Conservation (phyloP, 495 filamentous ascomycete species). For the Thozetella sp. region DNA sequence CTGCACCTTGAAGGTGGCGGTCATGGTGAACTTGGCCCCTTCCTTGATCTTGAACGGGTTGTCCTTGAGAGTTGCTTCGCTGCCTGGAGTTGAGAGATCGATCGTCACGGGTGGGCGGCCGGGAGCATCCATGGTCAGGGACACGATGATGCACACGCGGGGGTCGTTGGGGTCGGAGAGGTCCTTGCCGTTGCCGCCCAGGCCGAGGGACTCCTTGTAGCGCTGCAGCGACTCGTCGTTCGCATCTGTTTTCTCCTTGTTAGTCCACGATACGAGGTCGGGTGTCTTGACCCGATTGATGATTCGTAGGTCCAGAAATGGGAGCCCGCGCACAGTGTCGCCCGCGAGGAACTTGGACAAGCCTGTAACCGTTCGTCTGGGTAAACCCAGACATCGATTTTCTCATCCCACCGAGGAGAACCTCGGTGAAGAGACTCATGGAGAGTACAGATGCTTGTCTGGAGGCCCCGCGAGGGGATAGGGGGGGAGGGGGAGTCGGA, state of each 20-base stretch:
- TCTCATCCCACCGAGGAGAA: neutral
- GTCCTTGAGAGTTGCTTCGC: conserved; percentile 72
- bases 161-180: conserved; percentile 76
- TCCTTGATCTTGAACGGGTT: conserved; percentile 98
- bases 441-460: neutral
- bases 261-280: neutral
- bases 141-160: conserved; percentile 85
- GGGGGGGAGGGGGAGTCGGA: too few relatives aligned
- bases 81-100: conserved; percentile 67
- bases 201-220: conserved; percentile 94
- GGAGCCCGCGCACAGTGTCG: neutral
- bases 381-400: neutral
- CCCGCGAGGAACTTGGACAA: neutral
- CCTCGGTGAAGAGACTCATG: neutral
- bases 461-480: neutral
- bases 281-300: neutral
- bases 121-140: conserved; percentile 78
- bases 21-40: conserved; percentile 88
- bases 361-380: neutral
- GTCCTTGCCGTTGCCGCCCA: conserved; percentile 58
- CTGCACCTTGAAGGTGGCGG: conserved; percentile 89
- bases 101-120: conserved; percentile 84
- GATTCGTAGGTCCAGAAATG: neutral
- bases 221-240: conserved; percentile 91
- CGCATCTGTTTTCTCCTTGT: conserved; percentile 45